A percentile compares a stretch with the other conserved stretches of the same genome.
Conservation (phyloP, 148 eudicot genomes). For the Camellia sinensis region DNA sequence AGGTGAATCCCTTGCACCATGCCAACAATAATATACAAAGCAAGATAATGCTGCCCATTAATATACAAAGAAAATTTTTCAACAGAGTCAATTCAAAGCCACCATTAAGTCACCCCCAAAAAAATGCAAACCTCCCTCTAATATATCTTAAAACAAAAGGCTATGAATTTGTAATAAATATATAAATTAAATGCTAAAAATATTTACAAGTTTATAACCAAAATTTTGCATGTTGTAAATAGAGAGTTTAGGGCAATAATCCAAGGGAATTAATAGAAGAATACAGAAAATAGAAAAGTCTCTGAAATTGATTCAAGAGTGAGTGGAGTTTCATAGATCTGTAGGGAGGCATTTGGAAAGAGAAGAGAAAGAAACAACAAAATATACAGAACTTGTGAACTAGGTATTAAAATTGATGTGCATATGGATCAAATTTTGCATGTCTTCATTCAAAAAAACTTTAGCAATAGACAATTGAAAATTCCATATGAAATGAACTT, state of each 20-base stretch:
- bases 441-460: no score
- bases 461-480: no score
- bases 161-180: background rate
- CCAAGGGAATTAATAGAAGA: background rate
- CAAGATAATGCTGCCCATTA: no score
- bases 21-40: background rate
- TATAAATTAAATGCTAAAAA: background rate
- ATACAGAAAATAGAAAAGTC: background rate
- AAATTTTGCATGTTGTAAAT: background rate
- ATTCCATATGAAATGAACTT: no score
- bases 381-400: background rate
- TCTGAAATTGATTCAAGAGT: background rate
- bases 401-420: background rate
- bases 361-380: background rate
- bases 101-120: no score
- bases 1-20: background rate
- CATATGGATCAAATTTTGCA: background rate
- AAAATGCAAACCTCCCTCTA: background rate
- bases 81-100: no score
- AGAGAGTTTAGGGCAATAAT: background rate
- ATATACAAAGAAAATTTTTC: no score
- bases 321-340: background rate
- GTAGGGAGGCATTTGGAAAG: background rate
- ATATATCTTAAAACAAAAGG: background rate
- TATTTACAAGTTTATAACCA: no score